Evolutionary conservation across 1,139 yeast species (phyloP).

Genomic region (Insectozyma bohioensis): DNA sequence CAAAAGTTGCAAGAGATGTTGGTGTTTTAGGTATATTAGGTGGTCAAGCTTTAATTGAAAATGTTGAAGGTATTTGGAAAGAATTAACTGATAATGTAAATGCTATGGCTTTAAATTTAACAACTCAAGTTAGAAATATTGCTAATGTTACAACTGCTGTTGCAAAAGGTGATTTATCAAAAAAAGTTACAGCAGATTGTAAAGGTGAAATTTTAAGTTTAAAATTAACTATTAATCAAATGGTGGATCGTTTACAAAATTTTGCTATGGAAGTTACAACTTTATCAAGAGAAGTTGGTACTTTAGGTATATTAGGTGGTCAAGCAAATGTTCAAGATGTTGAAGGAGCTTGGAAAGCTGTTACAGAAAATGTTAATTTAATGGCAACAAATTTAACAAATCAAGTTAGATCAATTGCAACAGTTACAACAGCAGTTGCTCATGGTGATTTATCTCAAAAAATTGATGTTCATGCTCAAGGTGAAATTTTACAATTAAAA

Average conservation of each 20-base stretch:
- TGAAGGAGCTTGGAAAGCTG: conserved; percentile 92
- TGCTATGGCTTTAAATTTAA: conserved; percentile 85
- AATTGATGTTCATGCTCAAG: conserved; percentile 88
- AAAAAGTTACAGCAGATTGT: conserved; percentile 86
- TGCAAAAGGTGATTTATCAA: conserved; percentile 84
- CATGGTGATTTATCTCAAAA: conserved; percentile 88
- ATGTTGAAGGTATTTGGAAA: conserved; percentile 88
- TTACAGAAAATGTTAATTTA: conserved; percentile 82
- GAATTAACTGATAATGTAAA: conserved; percentile 86
- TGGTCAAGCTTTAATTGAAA: conserved; percentile 82
- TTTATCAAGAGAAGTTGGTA: conserved; percentile 84
- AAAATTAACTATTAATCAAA: conserved; percentile 76
- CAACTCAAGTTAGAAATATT: conserved; percentile 85
- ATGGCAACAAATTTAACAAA: conserved; percentile 90
- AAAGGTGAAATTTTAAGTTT: conserved; percentile 83
- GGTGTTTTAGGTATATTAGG: conserved; percentile 88
- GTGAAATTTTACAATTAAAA: conserved; percentile 76
- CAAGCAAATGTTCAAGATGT: conserved; percentile 92
- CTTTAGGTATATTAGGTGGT: conserved; percentile 86
- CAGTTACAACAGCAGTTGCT: conserved; percentile 90
- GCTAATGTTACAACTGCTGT: conserved; percentile 92
- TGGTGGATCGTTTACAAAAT: conserved; percentile 86
- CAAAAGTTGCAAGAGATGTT: conserved; percentile 85
- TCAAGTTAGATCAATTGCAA: conserved; percentile 87
- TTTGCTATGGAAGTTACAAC: conserved; percentile 90